Base-by-base conservation (phyloP, 148 eudicot genomes). In the Rhododendron ferrugineum region DNA sequence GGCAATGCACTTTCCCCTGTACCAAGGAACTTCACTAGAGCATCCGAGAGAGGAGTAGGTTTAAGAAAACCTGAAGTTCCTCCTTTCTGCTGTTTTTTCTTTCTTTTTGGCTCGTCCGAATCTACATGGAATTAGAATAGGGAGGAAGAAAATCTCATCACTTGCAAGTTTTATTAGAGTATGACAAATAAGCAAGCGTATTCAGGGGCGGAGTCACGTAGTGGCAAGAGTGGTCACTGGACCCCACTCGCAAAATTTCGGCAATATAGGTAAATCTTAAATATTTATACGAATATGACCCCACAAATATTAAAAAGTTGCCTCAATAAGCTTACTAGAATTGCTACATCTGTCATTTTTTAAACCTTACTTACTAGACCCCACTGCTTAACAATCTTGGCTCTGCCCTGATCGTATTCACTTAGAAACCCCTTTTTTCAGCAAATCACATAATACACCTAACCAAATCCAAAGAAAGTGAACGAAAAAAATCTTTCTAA, bases 1-100 rank as follows among this genome's bases (percentile, higher is more conserved):
- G 98, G 85, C 84, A 96, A 88, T 73, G 87, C 93, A 76, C 84
- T 92, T 91, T 96, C 99, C 77, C 94, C 99, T 30, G 99, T 94
- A 54, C 95, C 99, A 87, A 96, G 89, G 87, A 96, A 96, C 90
- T 88, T 94, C 70, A 89, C 90, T 22, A 96, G 90, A 77, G 94
- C 89, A 52, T 94, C 95, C 3, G 99, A 96, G 75, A 96, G 93
- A 56, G 92, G 94, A 86, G 90, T 84, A 49, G 98, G 97, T 80
- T 94, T 90, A 83, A 91, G 92, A 84, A 95, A 89, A 62, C 93
- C 97, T 3, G 95, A 92, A 77, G 83, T 87, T 58, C 89, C 91
- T 86, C 92, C 90, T 89, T 89, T 95, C 85, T 88, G 92, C 52
- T 85, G 89, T 88, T 93, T 96, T 68, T 84, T 91, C 79, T 93